phyloP scores from a whole-genome alignment of 345 rosid species.

The rapeseed (Brassica napus) region DNA sequence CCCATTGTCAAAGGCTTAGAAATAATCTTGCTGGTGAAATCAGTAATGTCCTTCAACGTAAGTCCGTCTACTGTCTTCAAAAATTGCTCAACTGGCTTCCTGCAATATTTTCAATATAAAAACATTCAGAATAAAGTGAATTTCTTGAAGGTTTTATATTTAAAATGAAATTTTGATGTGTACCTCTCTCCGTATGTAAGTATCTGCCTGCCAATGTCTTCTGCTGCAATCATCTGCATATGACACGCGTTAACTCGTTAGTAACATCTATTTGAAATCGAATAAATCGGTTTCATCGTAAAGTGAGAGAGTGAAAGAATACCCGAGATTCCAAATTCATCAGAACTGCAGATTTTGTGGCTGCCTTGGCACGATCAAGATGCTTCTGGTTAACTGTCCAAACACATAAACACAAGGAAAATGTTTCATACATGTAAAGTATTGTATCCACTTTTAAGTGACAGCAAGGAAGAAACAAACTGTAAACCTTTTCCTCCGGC shows the following conservation, averaged over 20 bases:
- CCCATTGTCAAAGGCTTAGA: conserved; percentile 87
- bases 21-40: conserved; percentile 53
- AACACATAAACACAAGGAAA: not conserved
- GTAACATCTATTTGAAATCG: conserved; percentile 1
- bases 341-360: conserved; percentile 73
- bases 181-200: conserved; percentile 80
- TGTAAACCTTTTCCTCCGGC: conserved; percentile 59
- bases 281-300: not conserved
- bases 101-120: conserved; percentile 22
- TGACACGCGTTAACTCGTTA: not conserved
- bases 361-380: conserved; percentile 61
- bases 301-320: conserved; percentile 8
- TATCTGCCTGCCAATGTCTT: conserved; percentile 73
- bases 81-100: conserved; percentile 77
- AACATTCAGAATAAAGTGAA: not conserved
- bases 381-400: conserved; percentile 48
- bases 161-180: not conserved
- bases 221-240: conserved; percentile 59
- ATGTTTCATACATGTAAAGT: not conserved
- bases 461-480: not conserved
- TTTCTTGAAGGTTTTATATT: not conserved
- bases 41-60: conserved; percentile 56
- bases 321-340: conserved; percentile 81
- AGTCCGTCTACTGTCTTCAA: conserved; percentile 61
- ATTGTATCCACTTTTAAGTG: not conserved